Percentiles rank a stretch among this genome's conserved stretches.
Evolutionary conservation across 805 yeast species (phyloP).

Genomic region (Metschnikowia koreensis): DNA sequence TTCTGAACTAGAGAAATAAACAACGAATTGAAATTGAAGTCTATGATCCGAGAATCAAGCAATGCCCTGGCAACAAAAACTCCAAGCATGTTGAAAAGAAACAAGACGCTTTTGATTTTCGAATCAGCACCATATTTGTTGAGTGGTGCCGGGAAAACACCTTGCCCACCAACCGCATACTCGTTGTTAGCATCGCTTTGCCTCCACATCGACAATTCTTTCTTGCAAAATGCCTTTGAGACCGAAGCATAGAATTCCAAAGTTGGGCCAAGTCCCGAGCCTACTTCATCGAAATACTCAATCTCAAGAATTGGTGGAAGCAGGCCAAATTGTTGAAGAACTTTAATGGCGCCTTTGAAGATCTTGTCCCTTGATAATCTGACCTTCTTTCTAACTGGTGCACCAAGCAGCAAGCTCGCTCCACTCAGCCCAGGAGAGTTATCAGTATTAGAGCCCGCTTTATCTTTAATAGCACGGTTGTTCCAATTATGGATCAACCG

Average conservation of each 20-base stretch:
- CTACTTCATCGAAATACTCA: conserved; percentile 86
- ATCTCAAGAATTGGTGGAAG: conserved; percentile 83
- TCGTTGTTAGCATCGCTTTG: conserved; percentile 26
- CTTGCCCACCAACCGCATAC: conserved; percentile 44
- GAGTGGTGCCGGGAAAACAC: conserved; percentile 76
- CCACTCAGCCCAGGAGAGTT: background rate
- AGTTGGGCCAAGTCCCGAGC: conserved; percentile 97
- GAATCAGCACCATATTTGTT: conserved; percentile 27
- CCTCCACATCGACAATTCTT: conserved; percentile 69
- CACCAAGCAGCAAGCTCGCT: conserved; percentile 54
- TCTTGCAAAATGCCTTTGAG: conserved; percentile 67
- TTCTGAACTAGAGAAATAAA: conserved; percentile 62
- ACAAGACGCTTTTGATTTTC: conserved; percentile 40
- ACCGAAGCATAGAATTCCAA: conserved; percentile 85
- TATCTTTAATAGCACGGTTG: conserved; percentile 16
- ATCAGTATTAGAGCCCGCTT: conserved; percentile 27
- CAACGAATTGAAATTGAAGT: conserved; percentile 68
- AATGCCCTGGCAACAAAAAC: conserved; percentile 82
- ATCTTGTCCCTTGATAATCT: conserved; percentile 69
- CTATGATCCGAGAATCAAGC: conserved; percentile 84
- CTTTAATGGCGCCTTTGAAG: conserved; percentile 74
- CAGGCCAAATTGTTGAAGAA: conserved; percentile 70
- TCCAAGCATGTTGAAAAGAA: conserved; percentile 68
- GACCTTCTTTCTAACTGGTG: conserved; percentile 76
- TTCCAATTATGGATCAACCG: conserved; percentile 81